phyloP scores from a whole-genome alignment of 441 rosid genomes.

The Rhodomyrtus psidioides region DNA sequence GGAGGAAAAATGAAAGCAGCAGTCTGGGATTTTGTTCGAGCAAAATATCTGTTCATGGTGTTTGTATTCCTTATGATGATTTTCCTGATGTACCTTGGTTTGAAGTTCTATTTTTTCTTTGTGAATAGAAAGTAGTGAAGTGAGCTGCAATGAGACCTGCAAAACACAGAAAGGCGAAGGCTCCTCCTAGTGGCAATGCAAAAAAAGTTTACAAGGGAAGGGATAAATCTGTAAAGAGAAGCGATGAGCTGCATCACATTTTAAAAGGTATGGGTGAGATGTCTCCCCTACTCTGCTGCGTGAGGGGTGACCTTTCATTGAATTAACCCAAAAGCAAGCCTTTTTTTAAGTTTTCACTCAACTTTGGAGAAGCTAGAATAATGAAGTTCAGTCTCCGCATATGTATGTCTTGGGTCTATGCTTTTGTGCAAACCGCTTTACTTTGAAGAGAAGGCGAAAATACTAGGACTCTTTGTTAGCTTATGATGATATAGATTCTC shows the following conservation, averaged over 20 bases:
- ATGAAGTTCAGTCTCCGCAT: background rate
- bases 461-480: constrained; percentile 7
- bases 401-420: background rate
- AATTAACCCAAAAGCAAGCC: background rate
- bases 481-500: constrained; percentile 14
- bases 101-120: background rate
- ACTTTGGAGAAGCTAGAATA: background rate
- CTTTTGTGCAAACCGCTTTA: background rate
- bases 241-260: background rate
- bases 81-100: background rate
- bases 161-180: constrained; percentile 17
- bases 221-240: constrained; percentile 19
- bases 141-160: constrained; percentile 23
- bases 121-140: background rate
- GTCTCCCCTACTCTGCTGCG: background rate
- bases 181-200: constrained; percentile 3
- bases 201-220: constrained; percentile 5
- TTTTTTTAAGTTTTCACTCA: background rate
- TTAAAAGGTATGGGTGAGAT: constrained; percentile 17
- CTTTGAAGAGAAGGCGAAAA: background rate
- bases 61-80: background rate
- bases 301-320: background rate
- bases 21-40: background rate
- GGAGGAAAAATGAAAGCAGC: background rate
- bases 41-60: background rate